These are phyloP conservation scores for Cryptosporidium baileyi DNA, from an alignment of 169 alveolate species.

Conservation along the genomic window DNA sequence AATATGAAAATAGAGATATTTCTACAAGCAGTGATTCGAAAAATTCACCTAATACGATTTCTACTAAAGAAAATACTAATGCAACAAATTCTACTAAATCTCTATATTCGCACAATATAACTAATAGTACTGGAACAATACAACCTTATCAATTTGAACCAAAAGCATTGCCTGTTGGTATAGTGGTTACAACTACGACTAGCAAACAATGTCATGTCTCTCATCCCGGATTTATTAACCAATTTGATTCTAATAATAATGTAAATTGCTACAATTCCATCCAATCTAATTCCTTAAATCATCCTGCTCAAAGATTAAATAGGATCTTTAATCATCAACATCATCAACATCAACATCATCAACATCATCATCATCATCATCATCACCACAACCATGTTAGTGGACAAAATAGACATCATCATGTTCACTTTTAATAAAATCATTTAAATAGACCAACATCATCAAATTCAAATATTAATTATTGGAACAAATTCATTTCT, in stretches of 20 bases:
- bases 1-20: neutral
- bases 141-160: neutral
- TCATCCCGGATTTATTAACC: neutral
- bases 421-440: neutral
- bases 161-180: constrained; percentile 25
- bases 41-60: neutral
- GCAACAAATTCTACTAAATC: neutral
- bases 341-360: constrained; percentile 14
- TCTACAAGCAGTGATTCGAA: neutral
- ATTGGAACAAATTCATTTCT: too few relatives aligned
- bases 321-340: neutral
- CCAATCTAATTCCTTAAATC: neutral
- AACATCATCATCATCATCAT: constrained; percentile 47
- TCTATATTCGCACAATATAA: neutral
- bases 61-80: neutral
- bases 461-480: neutral
- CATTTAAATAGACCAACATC: neutral
- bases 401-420: constrained; percentile 11
- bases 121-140: neutral
- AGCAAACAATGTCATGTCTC: constrained; percentile 44
- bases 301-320: too few relatives aligned
- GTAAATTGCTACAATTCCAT: neutral
- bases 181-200: constrained; percentile 53
- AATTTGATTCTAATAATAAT: neutral
- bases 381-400: constrained; percentile 18